Evolutionary conservation across 768 basidiomycete species (phyloP), one percentile per base, ranked within the genome.

Genomic region (Amanita subjunquillea): DNA sequence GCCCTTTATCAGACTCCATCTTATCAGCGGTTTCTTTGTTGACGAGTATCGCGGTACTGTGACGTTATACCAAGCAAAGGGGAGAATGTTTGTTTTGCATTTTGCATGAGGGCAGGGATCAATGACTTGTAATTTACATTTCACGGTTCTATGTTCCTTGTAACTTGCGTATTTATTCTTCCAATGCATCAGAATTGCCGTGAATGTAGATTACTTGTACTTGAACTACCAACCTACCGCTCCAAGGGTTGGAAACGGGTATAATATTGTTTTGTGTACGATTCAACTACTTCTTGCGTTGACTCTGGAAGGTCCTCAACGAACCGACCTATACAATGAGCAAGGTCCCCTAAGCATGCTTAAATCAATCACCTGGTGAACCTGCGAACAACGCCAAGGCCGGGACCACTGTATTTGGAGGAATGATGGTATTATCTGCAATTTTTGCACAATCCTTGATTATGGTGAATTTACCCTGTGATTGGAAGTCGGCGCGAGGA

Each of bases 391-490:
- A 70, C 0, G 91, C 78, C 54, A 97, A 68, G 2, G 91, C 89
- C 1, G 95, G 93, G 8, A 98, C 82, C 45, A 97, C 91, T 0
- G 92, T 93, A 52, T 91, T 93, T 3, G 92, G 86, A 2, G 94
- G 90, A 12, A 98, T 70, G 36, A 98, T 80, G 0, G 91, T 88
- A 57, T 87, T 86, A 64, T 97, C 94, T 27, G 85, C 85, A 22
- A 99, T 83, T 55, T 80, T 83, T 3, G 87, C 90, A 58, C 93
- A 94, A 62, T 98, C 95, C 64, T 97, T 96, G 66, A 97, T 93
- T 54, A 95, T 93, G 0, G 87, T 85, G 61, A 98, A 96, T 66
- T 96, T 93, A 22, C 96, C 94, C 94, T 59, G 13, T 43, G 0
- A 17, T 17, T 4, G 27, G 20, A 23, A n/a, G 23, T 54, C 23